Conservation (phyloP, 2,329 filamentous ascomycete genomes). For the Fusarium sp. region DNA sequence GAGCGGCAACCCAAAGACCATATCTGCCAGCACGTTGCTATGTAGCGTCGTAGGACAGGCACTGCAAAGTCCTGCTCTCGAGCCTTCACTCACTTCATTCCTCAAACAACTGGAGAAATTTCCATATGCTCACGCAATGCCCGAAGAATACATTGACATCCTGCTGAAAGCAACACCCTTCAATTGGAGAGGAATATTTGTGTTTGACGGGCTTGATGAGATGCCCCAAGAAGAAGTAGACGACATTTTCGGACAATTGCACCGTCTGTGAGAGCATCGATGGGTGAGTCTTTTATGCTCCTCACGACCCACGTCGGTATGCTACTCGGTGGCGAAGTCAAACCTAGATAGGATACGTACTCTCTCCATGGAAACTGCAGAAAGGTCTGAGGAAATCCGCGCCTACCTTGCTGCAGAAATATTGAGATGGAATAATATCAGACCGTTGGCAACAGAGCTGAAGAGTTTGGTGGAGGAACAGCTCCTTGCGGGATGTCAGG, state of each 20-base stretch:
- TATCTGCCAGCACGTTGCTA: not conserved
- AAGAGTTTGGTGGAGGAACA: not conserved
- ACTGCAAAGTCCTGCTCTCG: not conserved
- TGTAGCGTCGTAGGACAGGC: not conserved
- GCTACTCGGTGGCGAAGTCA: not conserved
- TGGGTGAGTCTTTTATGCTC: not conserved
- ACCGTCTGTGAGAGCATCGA: not conserved
- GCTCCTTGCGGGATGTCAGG: not conserved
- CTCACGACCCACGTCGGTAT: not conserved
- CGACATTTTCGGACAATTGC: not conserved
- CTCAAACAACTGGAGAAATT: not conserved
- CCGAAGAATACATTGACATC: not conserved
- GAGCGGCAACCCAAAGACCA: not conserved
- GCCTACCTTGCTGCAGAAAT: not conserved
- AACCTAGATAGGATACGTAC: not conserved
- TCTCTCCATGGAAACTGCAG: not conserved
- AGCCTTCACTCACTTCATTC: not conserved
- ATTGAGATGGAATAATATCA: not conserved
- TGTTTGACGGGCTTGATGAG: not conserved
- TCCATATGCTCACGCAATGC: fast-evolving
- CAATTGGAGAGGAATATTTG: not conserved
- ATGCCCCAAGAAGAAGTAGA: not conserved
- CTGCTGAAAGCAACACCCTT: not conserved
- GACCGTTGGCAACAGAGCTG: not conserved
- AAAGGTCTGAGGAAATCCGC: not conserved